These are phyloP conservation scores for Penicillium ochrochloron DNA, from an alignment of 495 filamentous ascomycete species.

Conservation along the genomic window DNA sequence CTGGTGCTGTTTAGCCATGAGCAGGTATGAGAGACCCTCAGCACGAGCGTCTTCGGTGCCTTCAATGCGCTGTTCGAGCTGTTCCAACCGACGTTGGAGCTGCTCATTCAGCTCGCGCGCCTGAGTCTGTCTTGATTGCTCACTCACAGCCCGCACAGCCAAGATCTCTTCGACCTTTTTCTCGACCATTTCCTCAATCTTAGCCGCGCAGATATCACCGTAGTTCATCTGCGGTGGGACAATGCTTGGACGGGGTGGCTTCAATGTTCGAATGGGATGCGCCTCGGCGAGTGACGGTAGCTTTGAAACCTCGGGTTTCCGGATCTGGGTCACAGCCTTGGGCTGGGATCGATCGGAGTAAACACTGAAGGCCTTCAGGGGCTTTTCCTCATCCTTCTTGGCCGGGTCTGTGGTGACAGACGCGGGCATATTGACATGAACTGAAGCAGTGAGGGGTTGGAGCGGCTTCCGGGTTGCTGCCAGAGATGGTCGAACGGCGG, in stretches of 20 bases:
- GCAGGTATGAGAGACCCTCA: constrained; percentile 79
- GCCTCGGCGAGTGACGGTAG: constrained; percentile 45
- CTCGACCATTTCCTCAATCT: constrained; percentile 89
- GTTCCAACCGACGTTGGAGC: constrained; percentile 78
- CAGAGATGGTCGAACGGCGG: constrained; percentile 45
- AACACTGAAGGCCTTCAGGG: constrained; percentile 79
- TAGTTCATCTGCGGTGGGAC: constrained; percentile 33
- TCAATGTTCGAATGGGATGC: constrained; percentile 35
- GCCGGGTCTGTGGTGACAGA: constrained; percentile 53
- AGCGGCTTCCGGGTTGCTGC: constrained; percentile 72
- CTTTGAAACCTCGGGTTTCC: constrained; percentile 44
- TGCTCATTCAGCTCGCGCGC: constrained; percentile 70
- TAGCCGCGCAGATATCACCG: constrained; percentile 68
- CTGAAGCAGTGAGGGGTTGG: constrained; percentile 65
- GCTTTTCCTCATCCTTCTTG: constrained; percentile 64
- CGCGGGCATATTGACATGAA: constrained; percentile 61
- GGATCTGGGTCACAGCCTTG: constrained; percentile 42
- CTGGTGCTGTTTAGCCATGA: constrained; percentile 92
- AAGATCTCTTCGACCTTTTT: constrained; percentile 89
- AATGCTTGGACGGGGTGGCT: constrained; percentile 33
- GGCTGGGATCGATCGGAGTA: constrained; percentile 71
- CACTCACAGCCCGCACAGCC: constrained; percentile 64
- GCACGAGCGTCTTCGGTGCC: constrained; percentile 72
- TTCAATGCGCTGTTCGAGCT: constrained; percentile 83
- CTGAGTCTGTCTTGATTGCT: constrained; percentile 52